phyloP scores from a whole-genome alignment of 2,329 filamentous ascomycete genomes.

The Colletotrichum navitas region DNA sequence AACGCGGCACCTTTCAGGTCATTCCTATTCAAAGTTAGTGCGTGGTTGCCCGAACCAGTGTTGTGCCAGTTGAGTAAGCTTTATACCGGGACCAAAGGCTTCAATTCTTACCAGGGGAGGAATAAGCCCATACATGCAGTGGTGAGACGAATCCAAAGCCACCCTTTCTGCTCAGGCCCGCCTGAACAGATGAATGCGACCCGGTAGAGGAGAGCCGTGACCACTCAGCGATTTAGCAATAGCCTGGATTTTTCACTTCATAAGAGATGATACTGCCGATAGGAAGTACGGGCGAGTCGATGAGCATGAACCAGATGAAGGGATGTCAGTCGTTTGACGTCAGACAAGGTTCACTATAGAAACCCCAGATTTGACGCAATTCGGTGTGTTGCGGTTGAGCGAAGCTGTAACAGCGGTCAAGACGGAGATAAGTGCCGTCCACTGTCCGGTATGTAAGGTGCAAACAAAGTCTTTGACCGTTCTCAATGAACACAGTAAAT shows the following conservation, averaged over 20 bases:
- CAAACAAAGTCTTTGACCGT: background rate
- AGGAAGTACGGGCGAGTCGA: background rate
- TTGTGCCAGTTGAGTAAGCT: constrained; percentile 3
- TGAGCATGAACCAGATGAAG: background rate
- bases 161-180: background rate
- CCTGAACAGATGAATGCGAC: background rate
- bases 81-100: background rate
- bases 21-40: constrained; percentile 29
- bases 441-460: background rate
- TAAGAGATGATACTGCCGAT: background rate
- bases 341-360: background rate
- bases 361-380: too few relatives aligned
- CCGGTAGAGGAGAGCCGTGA: background rate
- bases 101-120: constrained; percentile 10
- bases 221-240: background rate
- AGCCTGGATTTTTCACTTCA: background rate
- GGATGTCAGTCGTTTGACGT: background rate
- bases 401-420: background rate
- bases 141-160: background rate
- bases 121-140: background rate
- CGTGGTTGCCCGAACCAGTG: background rate
- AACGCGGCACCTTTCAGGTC: constrained; percentile 11
- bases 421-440: background rate
- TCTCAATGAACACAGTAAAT: background rate
- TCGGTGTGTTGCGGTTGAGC: background rate